A percentile compares a stretch with the other conserved stretches of the same genome.
phyloP scores from a whole-genome alignment of 2,329 filamentous ascomycete genomes.

The Cyphellophora attinorum region DNA sequence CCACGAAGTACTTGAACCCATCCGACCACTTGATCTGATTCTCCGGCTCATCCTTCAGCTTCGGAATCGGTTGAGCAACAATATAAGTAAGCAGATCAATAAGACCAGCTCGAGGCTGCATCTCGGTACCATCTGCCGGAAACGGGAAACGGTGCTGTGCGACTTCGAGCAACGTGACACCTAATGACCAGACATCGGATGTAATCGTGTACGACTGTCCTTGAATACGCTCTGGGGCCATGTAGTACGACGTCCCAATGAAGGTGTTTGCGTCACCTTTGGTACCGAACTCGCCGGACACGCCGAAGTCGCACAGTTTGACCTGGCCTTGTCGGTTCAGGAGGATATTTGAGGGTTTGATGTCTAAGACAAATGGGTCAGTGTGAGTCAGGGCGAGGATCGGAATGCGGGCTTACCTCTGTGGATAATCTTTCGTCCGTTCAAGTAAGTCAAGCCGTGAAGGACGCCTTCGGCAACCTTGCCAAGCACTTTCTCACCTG shows the following conservation, averaged over 20 bases:
- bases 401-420: slow-evolving; percentile 39
- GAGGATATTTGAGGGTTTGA: slow-evolving; percentile 96
- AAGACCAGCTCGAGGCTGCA: slow-evolving; percentile 82
- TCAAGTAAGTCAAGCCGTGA: slow-evolving; percentile 86
- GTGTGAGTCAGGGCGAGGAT: background rate
- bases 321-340: slow-evolving; percentile 87
- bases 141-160: slow-evolving; percentile 98
- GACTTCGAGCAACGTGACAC: slow-evolving; percentile 96
- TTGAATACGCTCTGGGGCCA: slow-evolving; percentile 96
- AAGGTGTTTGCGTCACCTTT: slow-evolving; percentile 99
- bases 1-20: slow-evolving; percentile 98
- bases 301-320: slow-evolving; percentile 96
- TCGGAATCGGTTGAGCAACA: slow-evolving; percentile 87
- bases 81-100: slow-evolving; percentile 97
- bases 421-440: slow-evolving; percentile 94
- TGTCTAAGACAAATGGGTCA: slow-evolving; percentile 47
- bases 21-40: slow-evolving; percentile 89
- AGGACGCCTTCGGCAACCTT: slow-evolving; percentile 95
- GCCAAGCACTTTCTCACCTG: slow-evolving; percentile 91
- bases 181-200: slow-evolving; percentile 95
- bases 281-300: slow-evolving; percentile 94
- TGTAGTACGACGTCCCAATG: slow-evolving; percentile 98
- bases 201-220: slow-evolving; percentile 98
- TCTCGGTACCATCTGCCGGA: slow-evolving; percentile 89
- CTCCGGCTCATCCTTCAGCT: slow-evolving; percentile 87